Percentiles rank a stretch among this genome's conserved stretches.
These are phyloP conservation scores for Mortierella sp. DNA, from an alignment of 371 early-diverging fungal species.

Conservation along the genomic window DNA sequence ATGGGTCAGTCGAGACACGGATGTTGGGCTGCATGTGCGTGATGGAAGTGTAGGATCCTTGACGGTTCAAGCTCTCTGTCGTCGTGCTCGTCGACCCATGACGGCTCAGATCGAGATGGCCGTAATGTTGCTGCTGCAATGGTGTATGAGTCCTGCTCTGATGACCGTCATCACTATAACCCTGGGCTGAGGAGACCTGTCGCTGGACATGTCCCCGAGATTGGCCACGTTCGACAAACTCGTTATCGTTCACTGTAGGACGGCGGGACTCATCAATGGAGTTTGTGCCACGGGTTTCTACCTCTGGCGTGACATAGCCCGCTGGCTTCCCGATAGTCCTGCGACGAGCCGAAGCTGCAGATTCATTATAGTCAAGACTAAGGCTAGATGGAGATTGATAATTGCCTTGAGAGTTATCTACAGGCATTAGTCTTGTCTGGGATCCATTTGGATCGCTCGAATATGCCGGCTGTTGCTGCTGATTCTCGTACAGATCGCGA, in stretches of 20 bases:
- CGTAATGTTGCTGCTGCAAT: constrained; percentile 17
- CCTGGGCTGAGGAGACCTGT: constrained; percentile 6
- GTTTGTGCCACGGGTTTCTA: constrained; percentile 10
- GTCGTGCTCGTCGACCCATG: constrained; percentile 17
- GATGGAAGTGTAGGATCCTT: constrained; percentile 15
- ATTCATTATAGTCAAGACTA: constrained; percentile 21
- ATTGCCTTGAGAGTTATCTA: constrained; percentile 11
- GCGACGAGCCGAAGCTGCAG: constrained; percentile 29
- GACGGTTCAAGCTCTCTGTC: constrained; percentile 13
- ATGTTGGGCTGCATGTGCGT: neutral
- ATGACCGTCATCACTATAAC: neutral
- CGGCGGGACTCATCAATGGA: constrained; percentile 22
- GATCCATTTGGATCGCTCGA: constrained; percentile 3
- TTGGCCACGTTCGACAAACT: neutral
- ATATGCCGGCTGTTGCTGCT: neutral
- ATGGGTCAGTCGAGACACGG: constrained; percentile 1
- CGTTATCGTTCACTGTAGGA: constrained; percentile 1
- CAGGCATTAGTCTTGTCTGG: constrained; percentile 11
- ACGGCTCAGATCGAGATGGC: constrained; percentile 25
- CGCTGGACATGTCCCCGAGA: constrained; percentile 4
- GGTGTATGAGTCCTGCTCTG: constrained; percentile 5
- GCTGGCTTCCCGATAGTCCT: constrained; percentile 43
- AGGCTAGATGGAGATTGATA: constrained; percentile 3
- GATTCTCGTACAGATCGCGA: neutral
- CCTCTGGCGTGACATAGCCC: constrained; percentile 21